Conservation (phyloP, 1,139 yeast species). For the Suhomyces wounanorum region DNA sequence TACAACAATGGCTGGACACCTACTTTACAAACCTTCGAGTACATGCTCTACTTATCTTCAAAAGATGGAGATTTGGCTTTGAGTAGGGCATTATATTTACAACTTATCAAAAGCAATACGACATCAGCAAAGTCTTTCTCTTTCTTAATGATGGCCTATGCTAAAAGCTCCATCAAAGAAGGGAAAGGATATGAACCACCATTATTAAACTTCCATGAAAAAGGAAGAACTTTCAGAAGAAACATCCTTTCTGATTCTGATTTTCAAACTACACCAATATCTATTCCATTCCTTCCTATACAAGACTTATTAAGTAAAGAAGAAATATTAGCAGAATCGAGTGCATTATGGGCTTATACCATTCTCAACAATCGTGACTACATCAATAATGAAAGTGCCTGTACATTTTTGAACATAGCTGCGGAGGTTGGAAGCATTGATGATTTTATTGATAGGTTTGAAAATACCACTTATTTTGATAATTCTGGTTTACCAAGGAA, state of each 20-base stretch:
- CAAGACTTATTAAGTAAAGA: constrained; percentile 37
- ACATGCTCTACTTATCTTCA: constrained; percentile 73
- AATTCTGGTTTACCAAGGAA: constrained; percentile 24
- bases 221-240: constrained; percentile 49
- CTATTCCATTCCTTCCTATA: constrained; percentile 72
- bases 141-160: constrained; percentile 58
- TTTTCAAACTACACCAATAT: constrained; percentile 25
- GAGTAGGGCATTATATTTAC: constrained; percentile 69
- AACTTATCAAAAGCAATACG: constrained; percentile 47
- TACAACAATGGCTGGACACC: constrained; percentile 53
- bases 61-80: constrained; percentile 77
- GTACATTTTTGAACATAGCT: constrained; percentile 58
- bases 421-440: constrained; percentile 46
- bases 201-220: constrained; percentile 41
- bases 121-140: constrained; percentile 48
- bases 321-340: constrained; percentile 70
- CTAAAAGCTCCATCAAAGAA: constrained; percentile 33
- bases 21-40: constrained; percentile 57
- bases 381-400: constrained; percentile 45
- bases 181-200: constrained; percentile 31
- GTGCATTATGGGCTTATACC: constrained; percentile 71
- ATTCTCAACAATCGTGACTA: constrained; percentile 42
- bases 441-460: constrained; percentile 55
- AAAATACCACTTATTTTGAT: constrained; percentile 48
- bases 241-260: constrained; percentile 39